Percentiles rank a stretch among this genome's conserved stretches.
These are phyloP conservation scores for Striga hermonthica DNA, from an alignment of 305 asterid species.

Conservation along the genomic window DNA sequence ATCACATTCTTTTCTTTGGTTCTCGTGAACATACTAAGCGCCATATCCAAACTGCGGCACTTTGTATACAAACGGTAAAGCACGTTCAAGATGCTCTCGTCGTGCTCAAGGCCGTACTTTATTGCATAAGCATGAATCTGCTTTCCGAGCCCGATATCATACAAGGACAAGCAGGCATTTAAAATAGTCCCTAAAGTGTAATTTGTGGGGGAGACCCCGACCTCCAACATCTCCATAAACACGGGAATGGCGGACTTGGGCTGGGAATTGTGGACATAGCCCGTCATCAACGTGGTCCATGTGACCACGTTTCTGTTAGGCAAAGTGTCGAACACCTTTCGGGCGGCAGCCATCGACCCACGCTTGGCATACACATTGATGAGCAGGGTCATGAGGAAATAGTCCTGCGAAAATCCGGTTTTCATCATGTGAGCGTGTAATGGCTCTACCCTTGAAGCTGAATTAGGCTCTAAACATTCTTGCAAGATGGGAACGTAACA, in stretches of 20 bases:
- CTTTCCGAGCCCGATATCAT: constrained; percentile 52
- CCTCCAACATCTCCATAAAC: constrained; percentile 72
- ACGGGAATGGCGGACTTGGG: constrained; percentile 51
- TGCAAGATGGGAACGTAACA: constrained; percentile 65
- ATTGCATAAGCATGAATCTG: constrained; percentile 74
- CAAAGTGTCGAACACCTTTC: constrained; percentile 61
- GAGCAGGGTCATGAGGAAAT: constrained; percentile 68
- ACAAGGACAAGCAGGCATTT: constrained; percentile 67
- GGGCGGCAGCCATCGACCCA: constrained; percentile 55
- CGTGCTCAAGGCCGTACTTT: constrained; percentile 52
- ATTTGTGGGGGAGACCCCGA: constrained; percentile 63
- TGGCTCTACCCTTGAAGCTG: constrained; percentile 45
- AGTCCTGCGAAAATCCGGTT: constrained; percentile 50
- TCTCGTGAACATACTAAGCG: constrained; percentile 53
- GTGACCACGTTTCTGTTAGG: constrained; percentile 67
- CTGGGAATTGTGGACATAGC: constrained; percentile 51
- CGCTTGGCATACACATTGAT: constrained; percentile 74
- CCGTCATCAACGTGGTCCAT: constrained; percentile 85
- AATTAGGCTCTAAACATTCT: constrained; percentile 52
- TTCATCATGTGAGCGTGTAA: constrained; percentile 70
- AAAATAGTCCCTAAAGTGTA: constrained; percentile 59
- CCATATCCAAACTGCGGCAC: constrained; percentile 51
- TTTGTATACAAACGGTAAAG: constrained; percentile 77
- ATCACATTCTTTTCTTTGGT: constrained; percentile 71
- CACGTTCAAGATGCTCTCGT: constrained; percentile 73